phyloP scores from a whole-genome alignment of 2,329 filamentous ascomycete species.

The Pseudocercospora musae region DNA sequence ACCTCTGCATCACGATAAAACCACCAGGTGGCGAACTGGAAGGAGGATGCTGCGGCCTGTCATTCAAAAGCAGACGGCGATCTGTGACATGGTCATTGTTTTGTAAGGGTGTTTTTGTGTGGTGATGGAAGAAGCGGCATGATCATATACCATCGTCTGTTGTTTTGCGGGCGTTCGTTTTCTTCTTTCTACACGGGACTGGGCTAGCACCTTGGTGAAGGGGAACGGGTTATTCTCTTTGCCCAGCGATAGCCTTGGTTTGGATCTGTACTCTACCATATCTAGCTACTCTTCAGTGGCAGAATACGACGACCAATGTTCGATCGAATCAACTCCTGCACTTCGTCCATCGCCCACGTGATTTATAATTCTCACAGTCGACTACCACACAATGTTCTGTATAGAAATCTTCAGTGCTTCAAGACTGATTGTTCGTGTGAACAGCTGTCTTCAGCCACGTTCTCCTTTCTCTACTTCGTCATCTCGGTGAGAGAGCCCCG shows the following conservation, averaged over 20 bases:
- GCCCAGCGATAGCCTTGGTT: not conserved
- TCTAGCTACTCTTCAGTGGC: slow-evolving; percentile 5
- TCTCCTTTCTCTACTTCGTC: not conserved
- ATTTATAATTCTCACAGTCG: not conserved
- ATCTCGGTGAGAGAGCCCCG: not conserved
- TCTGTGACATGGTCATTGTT: slow-evolving; percentile 4
- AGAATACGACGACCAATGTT: slow-evolving; percentile 6
- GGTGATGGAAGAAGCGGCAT: slow-evolving; percentile 7
- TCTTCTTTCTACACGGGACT: not conserved
- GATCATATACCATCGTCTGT: slow-evolving; percentile 8
- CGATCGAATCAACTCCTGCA: not conserved
- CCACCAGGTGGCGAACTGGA: not conserved
- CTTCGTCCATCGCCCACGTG: not conserved
- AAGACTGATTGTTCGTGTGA: not conserved
- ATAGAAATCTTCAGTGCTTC: not conserved
- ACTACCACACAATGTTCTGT: not conserved
- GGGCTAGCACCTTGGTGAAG: not conserved
- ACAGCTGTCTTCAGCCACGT: not conserved
- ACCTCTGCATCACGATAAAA: not conserved
- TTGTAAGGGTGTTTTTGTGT: slow-evolving; percentile 5
- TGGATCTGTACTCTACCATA: slow-evolving; percentile 2
- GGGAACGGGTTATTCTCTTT: not conserved
- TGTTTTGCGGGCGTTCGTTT: not conserved
- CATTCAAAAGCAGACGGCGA: not conserved
- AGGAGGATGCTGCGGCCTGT: not conserved